Evolutionary conservation across 169 alveolate species (phyloP), one percentile per base, ranked within the genome.

Genomic region (Plasmodium chabaudi): DNA sequence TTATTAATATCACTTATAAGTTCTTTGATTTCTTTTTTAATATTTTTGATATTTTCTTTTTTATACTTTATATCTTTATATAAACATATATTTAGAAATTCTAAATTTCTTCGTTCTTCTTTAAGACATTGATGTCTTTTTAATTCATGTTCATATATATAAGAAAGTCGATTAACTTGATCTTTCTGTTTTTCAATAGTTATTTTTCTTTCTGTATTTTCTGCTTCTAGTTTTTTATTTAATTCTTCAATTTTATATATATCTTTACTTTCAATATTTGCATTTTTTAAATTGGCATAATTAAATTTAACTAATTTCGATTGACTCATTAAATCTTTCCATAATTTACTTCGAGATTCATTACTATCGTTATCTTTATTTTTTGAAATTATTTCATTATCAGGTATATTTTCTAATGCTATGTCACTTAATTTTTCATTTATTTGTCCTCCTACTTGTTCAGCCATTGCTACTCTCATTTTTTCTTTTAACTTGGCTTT

Each of bases 41-140:
- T 65, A 61, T 25, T 69, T 68, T 49, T 34, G 7, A 82, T 69
- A 47, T 69, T 68, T 68, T 82, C 90, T 61, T 82, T 82, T 56
- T 82, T 82, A 82, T 82, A 44, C 56, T 69, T 65, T 56, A 82
- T 82, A 27, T 82, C 90, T 68, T 82, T 82, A 44, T 82, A 82
- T 10, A 82, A 47, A 68, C 90, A 82, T 23, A 82, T 27, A 60
- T 82, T 69, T 44, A 82, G 13, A 56, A 82, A 82, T 49, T 82
- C 90, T 5, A 82, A 44, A 21, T 82, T 82, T n/a, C 90, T 51
- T 82, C 90, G 67, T 15, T 82, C 86, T 23, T 82, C 90, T 27
- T 82, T 82, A n/a, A 82, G 49, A 19, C 86, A 82, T n/a, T 82
- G 86, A 56, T 82, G 67, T 53, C 56, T 82, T 56, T 82, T 82